These are phyloP conservation scores for Fraxinus nigra DNA, from an alignment of 305 asterid genomes.

Conservation along the genomic window DNA sequence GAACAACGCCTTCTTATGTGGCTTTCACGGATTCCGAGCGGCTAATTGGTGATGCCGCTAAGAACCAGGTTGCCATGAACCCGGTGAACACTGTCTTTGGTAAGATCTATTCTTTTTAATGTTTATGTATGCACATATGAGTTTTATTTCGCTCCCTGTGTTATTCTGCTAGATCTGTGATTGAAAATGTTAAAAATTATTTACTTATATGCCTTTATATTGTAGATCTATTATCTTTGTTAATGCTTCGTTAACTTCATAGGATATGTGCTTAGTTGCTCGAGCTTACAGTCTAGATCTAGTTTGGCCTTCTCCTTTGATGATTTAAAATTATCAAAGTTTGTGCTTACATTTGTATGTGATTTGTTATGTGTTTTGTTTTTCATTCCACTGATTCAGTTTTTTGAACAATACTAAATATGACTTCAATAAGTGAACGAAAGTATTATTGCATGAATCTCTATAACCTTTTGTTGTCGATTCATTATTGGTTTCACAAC, in stretches of 20 bases:
- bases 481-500: neutral
- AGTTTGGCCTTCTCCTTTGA: neutral
- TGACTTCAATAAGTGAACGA: neutral
- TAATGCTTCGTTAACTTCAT: neutral
- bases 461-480: neutral
- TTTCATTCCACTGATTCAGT: neutral
- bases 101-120: neutral
- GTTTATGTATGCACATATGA: neutral
- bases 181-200: neutral
- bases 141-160: neutral
- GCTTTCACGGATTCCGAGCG: conserved; percentile 6
- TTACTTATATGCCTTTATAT: neutral
- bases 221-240: neutral
- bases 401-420: neutral
- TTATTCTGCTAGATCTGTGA: neutral
- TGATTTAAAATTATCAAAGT: neutral
- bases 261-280: neutral
- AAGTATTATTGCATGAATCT: neutral
- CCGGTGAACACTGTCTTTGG: neutral
- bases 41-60: conserved; percentile 4
- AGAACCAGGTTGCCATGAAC: conserved; percentile 13
- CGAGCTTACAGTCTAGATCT: neutral
- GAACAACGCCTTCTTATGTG: conserved; percentile 1
- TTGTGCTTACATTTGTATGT: neutral
- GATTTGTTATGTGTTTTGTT: neutral